Evolutionary conservation across 2,329 filamentous ascomycete genomes (phyloP), one percentile per base, ranked within the genome.

Genomic region (Trichoderma breve): DNA sequence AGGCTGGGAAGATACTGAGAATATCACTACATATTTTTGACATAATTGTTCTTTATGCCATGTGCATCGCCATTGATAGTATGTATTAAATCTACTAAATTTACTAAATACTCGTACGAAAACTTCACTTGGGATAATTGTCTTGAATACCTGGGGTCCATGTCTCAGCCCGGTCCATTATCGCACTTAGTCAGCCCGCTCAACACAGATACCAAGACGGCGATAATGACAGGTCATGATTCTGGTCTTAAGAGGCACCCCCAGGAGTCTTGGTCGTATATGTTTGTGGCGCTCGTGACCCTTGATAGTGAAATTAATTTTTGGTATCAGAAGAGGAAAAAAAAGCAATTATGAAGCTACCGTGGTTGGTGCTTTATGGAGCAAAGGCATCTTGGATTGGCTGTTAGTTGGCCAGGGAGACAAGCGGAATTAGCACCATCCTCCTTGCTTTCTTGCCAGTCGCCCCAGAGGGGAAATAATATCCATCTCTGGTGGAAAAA

Each of bases 391-490:
- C 39, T 30, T 34, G 66, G 66, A 69, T 69, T 69, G 66, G 66
- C 55, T 51, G 57, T 47, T 47, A 34, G 36, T 58, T 61, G 55
- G 66, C 28, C 66, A 69, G 66, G 66, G 66, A 69, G 66, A 26
- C 57, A 61, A 61, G 66, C 53, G 66, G 66, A 58, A 60, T 69
- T 51, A 34, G 34, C 55, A 43, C 28, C 36, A 21, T 30, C 57
- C 66, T 69, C 66, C 66, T 61, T 69, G 55, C 66, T 61, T 69
- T 28, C 39, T 34, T 34, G n/a, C 26, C 21, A 51, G 28, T n/a
- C 26, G 28, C 28, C 65, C n/a, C 26, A 18, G 28, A 60, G 21
- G 21, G 15, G 21, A 60, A 32, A 60, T 7, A 21, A 60, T n/a
- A 32, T 3, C n/a, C 7, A 39, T 14, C n/a, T 69, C 7, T 51